Evolutionary conservation across 2,329 filamentous ascomycete genomes (phyloP).

Genomic region (Rhynchosporium secalis): DNA sequence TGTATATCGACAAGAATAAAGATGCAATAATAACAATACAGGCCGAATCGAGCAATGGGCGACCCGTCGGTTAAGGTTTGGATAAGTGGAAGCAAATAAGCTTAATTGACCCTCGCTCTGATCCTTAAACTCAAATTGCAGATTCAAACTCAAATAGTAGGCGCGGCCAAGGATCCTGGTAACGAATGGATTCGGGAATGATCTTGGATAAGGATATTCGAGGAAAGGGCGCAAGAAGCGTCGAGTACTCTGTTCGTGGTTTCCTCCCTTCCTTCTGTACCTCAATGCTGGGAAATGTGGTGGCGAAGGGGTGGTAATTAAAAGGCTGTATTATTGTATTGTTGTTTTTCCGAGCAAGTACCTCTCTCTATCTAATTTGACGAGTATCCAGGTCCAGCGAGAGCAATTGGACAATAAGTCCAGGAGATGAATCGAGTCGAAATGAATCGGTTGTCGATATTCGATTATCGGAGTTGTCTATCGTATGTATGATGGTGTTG

Average conservation of each 20-base stretch:
- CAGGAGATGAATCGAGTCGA: conserved; percentile 6
- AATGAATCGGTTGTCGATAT: conserved; percentile 12
- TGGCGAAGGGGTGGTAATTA: conserved; percentile 10
- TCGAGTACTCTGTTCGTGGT: conserved; percentile 5
- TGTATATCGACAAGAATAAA: conserved; percentile 22
- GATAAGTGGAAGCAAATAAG: conserved; percentile 20
- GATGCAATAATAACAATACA: not conserved
- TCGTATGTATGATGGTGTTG: conserved; percentile 2
- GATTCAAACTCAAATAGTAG: conserved; percentile 10
- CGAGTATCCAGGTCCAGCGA: conserved; percentile 17
- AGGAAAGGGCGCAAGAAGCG: conserved; percentile 6
- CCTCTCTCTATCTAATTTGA: not conserved
- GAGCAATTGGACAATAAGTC: conserved; percentile 20
- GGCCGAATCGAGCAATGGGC: conserved; percentile 16
- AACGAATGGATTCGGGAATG: conserved; percentile 9
- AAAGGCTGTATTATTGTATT: not conserved
- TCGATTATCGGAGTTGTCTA: not conserved
- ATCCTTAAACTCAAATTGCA: not conserved
- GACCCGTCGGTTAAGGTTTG: conserved; percentile 13
- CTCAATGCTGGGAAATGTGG: not conserved
- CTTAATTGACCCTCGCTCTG: conserved; percentile 7
- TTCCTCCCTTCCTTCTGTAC: not conserved
- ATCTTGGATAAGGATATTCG: conserved; percentile 4
- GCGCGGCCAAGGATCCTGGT: conserved; percentile 11
- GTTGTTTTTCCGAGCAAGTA: not conserved